Conservation (phyloP, 192 early-diverging fungal genomes). For the Linnemannia exigua region DNA sequence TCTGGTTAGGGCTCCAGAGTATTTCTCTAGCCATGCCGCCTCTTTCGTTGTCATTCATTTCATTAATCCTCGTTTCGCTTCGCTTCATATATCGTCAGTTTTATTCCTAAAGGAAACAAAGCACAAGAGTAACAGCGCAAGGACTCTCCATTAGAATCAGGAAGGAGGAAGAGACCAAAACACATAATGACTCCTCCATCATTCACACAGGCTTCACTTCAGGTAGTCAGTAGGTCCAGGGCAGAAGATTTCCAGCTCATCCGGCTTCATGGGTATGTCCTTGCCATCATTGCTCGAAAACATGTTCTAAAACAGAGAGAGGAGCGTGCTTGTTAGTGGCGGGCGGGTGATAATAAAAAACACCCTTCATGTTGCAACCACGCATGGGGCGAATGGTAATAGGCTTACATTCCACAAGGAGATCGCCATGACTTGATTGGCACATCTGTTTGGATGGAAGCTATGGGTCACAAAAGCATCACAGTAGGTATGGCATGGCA, state of each 20-base stretch:
- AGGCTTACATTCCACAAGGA: conserved; percentile 68
- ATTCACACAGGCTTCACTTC: conserved; percentile 12
- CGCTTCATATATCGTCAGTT: too few species aligned
- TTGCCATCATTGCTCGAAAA: conserved; percentile 58
- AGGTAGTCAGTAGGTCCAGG: conserved; percentile 56
- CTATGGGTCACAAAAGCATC: conserved; percentile 27
- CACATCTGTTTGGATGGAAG: conserved; percentile 71
- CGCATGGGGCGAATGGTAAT: too few species aligned
- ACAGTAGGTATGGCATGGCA: neutral
- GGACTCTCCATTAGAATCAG: neutral
- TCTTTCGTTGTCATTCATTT: too few species aligned
- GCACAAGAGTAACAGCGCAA: too few species aligned
- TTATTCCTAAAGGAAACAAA: too few species aligned
- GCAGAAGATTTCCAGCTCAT: conserved; percentile 57
- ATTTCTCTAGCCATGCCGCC: too few species aligned
- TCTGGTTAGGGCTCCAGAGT: too few species aligned
- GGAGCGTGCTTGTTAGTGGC: neutral
- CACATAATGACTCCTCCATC: neutral
- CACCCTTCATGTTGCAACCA: neutral
- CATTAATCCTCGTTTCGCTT: too few species aligned
- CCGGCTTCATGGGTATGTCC: conserved; percentile 34
- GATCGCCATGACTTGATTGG: conserved; percentile 68
- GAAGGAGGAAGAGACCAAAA: neutral
- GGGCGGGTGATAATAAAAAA: neutral
- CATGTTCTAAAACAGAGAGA: conserved; percentile 68